phyloP scores from a whole-genome alignment of 1,139 yeast genomes.

The Blastobotrys capitulatus region DNA sequence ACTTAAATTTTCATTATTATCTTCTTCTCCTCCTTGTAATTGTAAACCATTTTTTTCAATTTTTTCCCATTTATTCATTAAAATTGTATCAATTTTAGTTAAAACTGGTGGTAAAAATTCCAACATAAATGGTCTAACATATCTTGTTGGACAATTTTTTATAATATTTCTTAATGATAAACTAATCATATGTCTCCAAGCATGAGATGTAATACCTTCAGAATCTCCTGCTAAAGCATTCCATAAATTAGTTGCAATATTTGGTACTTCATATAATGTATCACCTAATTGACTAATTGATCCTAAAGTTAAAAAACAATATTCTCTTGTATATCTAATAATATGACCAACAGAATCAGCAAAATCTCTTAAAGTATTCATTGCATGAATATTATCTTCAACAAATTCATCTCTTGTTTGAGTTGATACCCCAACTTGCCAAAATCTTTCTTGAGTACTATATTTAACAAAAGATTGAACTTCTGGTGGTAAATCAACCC shows the following conservation, averaged over 20 bases:
- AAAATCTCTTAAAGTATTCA: slow-evolving; percentile 88
- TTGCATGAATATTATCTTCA: slow-evolving; percentile 91
- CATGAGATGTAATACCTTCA: slow-evolving; percentile 83
- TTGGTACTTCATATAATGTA: slow-evolving; percentile 81
- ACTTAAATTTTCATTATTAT: slow-evolving; percentile 74
- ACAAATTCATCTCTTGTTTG: slow-evolving; percentile 92
- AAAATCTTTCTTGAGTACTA: slow-evolving; percentile 86
- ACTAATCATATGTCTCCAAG: slow-evolving; percentile 96
- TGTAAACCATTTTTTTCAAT: slow-evolving; percentile 67
- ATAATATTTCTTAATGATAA: slow-evolving; percentile 81
- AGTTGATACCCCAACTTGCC: slow-evolving; percentile 97
- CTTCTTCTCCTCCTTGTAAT: slow-evolving; percentile 43
- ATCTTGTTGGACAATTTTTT: slow-evolving; percentile 76
- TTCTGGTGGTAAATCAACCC: slow-evolving; percentile 81
- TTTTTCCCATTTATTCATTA: slow-evolving; percentile 69
- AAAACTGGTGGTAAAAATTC: slow-evolving; percentile 75
- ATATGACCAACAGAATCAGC: slow-evolving; percentile 99
- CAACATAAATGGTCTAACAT: slow-evolving; percentile 63
- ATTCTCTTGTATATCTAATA: slow-evolving; percentile 91
- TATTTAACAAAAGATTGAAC: slow-evolving; percentile 87
- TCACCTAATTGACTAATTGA: slow-evolving; percentile 88
- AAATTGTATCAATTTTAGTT: slow-evolving; percentile 61
- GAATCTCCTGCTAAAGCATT: slow-evolving; percentile 81
- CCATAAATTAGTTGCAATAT: slow-evolving; percentile 71
- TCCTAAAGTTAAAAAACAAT: slow-evolving; percentile 85